Percentiles rank a stretch among this genome's conserved stretches.
Evolutionary conservation across 2,329 filamentous ascomycete genomes (phyloP).

Genomic region (Phialophora macrospora): DNA sequence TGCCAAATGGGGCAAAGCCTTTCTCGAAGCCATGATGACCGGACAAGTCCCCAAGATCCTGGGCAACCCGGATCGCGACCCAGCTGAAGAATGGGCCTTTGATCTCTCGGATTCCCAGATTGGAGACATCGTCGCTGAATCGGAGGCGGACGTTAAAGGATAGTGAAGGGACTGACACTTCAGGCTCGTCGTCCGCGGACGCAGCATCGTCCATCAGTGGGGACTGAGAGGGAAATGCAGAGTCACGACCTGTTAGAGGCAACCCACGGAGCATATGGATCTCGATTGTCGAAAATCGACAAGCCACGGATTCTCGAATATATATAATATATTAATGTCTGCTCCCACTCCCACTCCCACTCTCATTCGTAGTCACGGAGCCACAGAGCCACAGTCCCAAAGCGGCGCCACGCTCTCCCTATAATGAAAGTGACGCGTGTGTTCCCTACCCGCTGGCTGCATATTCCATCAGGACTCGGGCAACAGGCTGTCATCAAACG

Average conservation of each 20-base stretch:
- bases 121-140: neutral
- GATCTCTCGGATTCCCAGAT: constrained; percentile 7
- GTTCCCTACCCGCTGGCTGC: too few species aligned
- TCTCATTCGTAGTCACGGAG: too few species aligned
- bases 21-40: constrained; percentile 26
- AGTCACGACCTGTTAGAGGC: neutral
- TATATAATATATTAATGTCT: neutral
- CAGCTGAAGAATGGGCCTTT: neutral
- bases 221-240: neutral
- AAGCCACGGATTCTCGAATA: neutral
- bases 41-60: constrained; percentile 18
- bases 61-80: constrained; percentile 12
- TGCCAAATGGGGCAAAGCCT: constrained; percentile 29
- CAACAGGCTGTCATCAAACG: too few species aligned
- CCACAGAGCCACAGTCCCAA: neutral
- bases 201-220: neutral
- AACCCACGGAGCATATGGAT: neutral
- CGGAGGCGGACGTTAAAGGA: neutral
- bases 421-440: too few species aligned
- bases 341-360: neutral
- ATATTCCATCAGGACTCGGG: too few species aligned
- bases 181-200: too few species aligned
- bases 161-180: neutral
- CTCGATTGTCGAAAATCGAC: neutral
- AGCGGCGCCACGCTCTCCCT: too few species aligned